Percentiles rank a stretch among this genome's conserved stretches.
These are phyloP conservation scores for Globisporangium heterothallicum DNA, from an alignment of 352 stramenopile species.

Conservation along the genomic window DNA sequence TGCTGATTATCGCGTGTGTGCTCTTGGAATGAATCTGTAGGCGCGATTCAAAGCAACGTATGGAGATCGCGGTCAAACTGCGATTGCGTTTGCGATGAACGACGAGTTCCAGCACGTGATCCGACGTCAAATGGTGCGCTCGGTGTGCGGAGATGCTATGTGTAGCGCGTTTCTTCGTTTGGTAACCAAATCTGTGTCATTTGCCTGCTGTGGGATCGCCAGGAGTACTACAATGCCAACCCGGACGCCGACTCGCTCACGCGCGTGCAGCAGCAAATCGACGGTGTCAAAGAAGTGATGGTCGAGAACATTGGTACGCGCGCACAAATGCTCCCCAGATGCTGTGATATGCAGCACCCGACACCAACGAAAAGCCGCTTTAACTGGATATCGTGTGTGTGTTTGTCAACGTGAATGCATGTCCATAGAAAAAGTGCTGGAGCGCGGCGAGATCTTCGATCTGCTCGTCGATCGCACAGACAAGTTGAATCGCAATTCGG, in stretches of 20 bases:
- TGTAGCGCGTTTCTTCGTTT: neutral
- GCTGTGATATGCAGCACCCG: too few species aligned
- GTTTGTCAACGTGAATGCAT: too few species aligned
- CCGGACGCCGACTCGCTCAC: slow-evolving; percentile 91
- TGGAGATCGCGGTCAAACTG: slow-evolving; percentile 70
- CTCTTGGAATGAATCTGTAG: slow-evolving; percentile 6
- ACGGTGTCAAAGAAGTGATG: slow-evolving; percentile 98
- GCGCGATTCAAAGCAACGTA: slow-evolving; percentile 84
- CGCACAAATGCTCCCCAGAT: too few species aligned
- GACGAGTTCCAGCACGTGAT: slow-evolving; percentile 95
- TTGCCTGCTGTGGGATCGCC: neutral
- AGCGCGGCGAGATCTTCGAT: slow-evolving; percentile 99
- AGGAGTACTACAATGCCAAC: slow-evolving; percentile 85
- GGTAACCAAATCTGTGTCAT: neutral
- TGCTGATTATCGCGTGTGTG: neutral
- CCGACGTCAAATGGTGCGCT: slow-evolving; percentile 87
- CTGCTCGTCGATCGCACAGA: slow-evolving; percentile 90
- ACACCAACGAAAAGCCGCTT: too few species aligned
- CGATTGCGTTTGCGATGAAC: slow-evolving; percentile 98
- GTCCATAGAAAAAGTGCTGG: slow-evolving; percentile 92
- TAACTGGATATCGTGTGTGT: too few species aligned
- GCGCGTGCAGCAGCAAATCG: slow-evolving; percentile 93
- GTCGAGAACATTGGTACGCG: slow-evolving; percentile 97
- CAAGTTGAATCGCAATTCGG: slow-evolving; percentile 95
- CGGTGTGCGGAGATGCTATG: too few species aligned